Evolutionary conservation across 768 basidiomycete species (phyloP), one percentile per base, ranked within the genome.

Genomic region (Leccinum sublutescens): DNA sequence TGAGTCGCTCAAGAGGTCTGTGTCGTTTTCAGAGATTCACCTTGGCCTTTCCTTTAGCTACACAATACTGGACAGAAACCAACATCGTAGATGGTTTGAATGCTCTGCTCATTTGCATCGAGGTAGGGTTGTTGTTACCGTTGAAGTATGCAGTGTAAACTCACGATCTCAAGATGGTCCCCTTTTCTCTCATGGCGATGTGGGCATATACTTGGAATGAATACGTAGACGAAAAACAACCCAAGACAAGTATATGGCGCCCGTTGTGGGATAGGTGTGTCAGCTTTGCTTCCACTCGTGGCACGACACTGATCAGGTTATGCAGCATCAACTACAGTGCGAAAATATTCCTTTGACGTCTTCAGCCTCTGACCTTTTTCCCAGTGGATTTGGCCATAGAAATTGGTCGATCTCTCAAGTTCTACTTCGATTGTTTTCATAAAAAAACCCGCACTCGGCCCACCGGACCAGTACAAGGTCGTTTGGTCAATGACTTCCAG

Each of bases 1-100:
- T 85, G 62, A 29, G 70, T 63, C 38, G 12, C 14, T 45, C n/a
- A 27, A 48, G 11, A 9, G 15, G 2, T 15, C 8, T 43, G 29
- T 43, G 12, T 15, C 2, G 1, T 8, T 52, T 45, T 36, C 25
- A 25, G 2, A 33, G 10, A 12, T 25, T 55, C 7, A 50, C 15
- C 7, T 31, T 31, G 5, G 27, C 29, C 9, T 36, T 54, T 51
- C n/a, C n/a, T 38, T 17, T 51, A 84, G 91, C 76, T n/a, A 92
- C 91, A 0, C 52, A 81, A 56, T 93, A 86, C 67, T 95, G 94
- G 93, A 91, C 93, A 3, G 74, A 79, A 36, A 86, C 87, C 2
- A 95, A 96, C 67, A 85, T 96, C 52, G 83, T 91, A 0, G 82
- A 96, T 59, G 94, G 94, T 1, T 74, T 95, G 33, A 89, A 86